phyloP scores from a whole-genome alignment of 331 rosid genomes.

The Pyracantha coccinea region DNA sequence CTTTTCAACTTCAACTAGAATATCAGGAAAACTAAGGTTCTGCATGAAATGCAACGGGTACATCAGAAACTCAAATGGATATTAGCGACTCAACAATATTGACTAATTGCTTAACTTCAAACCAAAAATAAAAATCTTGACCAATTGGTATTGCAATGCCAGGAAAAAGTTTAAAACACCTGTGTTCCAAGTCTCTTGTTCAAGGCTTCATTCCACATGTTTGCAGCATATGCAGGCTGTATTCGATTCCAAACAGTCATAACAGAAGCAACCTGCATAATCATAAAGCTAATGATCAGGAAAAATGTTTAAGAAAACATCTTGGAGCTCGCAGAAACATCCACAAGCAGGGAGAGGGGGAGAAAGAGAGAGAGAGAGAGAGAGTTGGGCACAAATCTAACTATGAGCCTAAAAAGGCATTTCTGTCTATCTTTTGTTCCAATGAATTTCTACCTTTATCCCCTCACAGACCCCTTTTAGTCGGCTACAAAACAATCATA shows the following conservation, averaged over 20 bases:
- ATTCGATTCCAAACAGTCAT: slow-evolving; percentile 94
- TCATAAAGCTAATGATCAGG: slow-evolving; percentile 17
- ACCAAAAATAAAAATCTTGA: neutral
- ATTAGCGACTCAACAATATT: neutral
- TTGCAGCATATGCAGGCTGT: slow-evolving; percentile 83
- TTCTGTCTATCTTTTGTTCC: neutral
- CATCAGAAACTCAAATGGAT: neutral
- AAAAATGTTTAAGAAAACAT: neutral
- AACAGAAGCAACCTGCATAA: slow-evolving; percentile 79
- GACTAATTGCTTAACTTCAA: neutral
- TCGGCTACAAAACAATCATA: neutral
- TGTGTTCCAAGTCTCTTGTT: slow-evolving; percentile 86
- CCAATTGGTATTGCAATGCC: neutral
- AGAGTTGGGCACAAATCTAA: neutral
- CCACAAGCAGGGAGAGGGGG: neutral
- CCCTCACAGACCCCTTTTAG: neutral
- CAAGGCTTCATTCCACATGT: slow-evolving; percentile 97
- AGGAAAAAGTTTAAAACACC: slow-evolving; percentile 25
- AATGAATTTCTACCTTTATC: neutral
- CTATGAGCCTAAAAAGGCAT: neutral
- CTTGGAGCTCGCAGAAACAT: slow-evolving; percentile 1
- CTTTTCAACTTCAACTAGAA: slow-evolving; percentile 77
- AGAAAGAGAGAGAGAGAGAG: too few relatives aligned
- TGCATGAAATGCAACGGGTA: slow-evolving; percentile 25
- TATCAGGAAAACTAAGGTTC: slow-evolving; percentile 76